A percentile compares a stretch with the other conserved stretches of the same genome.
Conservation (phyloP, 106 monocot species). For the Dendrobium huoshanense region DNA sequence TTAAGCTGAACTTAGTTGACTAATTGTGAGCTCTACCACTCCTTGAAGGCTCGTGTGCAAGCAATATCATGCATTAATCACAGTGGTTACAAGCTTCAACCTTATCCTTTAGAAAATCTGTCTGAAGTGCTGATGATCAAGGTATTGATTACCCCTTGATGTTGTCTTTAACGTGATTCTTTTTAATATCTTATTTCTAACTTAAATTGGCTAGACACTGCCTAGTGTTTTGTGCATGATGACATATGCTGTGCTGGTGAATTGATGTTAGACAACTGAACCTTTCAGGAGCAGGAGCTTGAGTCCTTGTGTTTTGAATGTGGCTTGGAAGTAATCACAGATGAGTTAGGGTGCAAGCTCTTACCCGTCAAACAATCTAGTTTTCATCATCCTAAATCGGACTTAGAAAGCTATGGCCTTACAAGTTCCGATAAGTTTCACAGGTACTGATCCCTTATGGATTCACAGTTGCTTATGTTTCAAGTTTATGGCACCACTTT, state of each 20-base stretch:
- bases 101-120: constrained; percentile 61
- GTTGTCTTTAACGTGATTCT: not conserved
- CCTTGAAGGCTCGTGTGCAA: constrained; percentile 50
- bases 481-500: not conserved
- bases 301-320: constrained; percentile 57
- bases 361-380: constrained; percentile 53
- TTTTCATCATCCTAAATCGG: constrained; percentile 38
- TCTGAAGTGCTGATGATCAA: constrained; percentile 61
- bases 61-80: constrained; percentile 66
- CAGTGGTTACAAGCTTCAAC: constrained; percentile 80
- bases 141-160: constrained; percentile 23
- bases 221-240: not conserved
- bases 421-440: constrained; percentile 13
- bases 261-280: not conserved
- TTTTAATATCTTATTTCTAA: not conserved
- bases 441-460: constrained; percentile 19
- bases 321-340: constrained; percentile 48
- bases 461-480: not conserved
- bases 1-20: not conserved
- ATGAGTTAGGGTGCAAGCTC: constrained; percentile 42
- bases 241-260: not conserved
- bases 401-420: constrained; percentile 31
- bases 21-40: not conserved
- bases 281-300: constrained; percentile 51
- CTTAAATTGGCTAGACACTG: not conserved